A percentile compares a stretch with the other conserved stretches of the same genome.
These are phyloP conservation scores for Myxozyma kluyveri DNA, from an alignment of 805 yeast genomes.

Conservation along the genomic window DNA sequence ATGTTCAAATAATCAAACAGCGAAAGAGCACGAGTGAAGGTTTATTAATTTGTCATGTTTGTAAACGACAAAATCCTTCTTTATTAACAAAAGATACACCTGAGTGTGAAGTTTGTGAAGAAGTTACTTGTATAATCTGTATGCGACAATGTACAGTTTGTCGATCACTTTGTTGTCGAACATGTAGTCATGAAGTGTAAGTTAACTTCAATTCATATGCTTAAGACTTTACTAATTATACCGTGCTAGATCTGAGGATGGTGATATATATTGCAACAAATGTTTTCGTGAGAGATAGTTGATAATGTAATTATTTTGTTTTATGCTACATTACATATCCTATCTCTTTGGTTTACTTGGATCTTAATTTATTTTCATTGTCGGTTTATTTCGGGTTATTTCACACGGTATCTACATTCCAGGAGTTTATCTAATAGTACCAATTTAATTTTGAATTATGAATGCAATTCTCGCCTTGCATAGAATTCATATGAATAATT, in stretches of 20 bases:
- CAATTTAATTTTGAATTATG: too few relatives aligned
- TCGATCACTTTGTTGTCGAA: constrained; percentile 26
- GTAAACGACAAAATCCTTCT: constrained; percentile 27
- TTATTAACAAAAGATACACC: constrained; percentile 21
- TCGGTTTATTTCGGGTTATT: too few relatives aligned
- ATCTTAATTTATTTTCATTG: too few relatives aligned
- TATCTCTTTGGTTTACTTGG: too few relatives aligned
- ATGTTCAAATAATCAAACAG: too few relatives aligned
- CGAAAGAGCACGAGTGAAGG: too few relatives aligned
- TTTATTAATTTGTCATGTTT: constrained; percentile 21
- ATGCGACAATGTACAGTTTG: constrained; percentile 27
- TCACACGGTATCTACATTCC: too few relatives aligned
- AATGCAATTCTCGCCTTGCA: too few relatives aligned
- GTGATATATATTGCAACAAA: constrained; percentile 18
- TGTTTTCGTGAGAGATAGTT: constrained; percentile 10
- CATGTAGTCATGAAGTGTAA: constrained; percentile 24
- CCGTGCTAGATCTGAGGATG: constrained; percentile 13
- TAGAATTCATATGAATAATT: too few relatives aligned
- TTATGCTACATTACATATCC: too few relatives aligned
- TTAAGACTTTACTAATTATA: background rate
- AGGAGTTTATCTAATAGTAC: too few relatives aligned
- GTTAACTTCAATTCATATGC: background rate
- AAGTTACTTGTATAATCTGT: constrained; percentile 23
- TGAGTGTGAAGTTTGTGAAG: constrained; percentile 22
- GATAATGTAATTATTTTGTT: too few relatives aligned